These are phyloP conservation scores for Podospora comata DNA, from an alignment of 495 filamentous ascomycete species.

Conservation along the genomic window DNA sequence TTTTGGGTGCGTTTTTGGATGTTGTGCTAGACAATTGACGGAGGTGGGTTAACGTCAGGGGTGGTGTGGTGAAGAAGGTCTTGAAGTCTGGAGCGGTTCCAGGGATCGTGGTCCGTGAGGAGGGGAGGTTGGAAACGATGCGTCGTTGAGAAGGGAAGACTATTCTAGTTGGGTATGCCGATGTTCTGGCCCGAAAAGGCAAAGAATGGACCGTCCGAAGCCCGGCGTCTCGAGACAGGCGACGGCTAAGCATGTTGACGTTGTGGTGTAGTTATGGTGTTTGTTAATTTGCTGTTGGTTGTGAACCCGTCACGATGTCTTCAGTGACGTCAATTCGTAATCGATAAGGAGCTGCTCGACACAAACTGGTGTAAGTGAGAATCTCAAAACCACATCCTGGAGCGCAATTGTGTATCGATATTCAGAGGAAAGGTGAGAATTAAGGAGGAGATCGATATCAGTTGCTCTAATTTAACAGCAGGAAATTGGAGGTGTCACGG, in stretches of 20 bases:
- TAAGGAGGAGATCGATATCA: neutral
- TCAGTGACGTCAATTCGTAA: neutral
- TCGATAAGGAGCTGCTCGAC: constrained; percentile 5
- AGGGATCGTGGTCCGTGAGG: neutral
- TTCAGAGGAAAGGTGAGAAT: neutral
- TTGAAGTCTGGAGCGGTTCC: constrained; percentile 12
- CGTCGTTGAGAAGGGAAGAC: neutral
- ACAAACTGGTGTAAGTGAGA: constrained; percentile 3
- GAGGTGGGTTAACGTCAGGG: constrained; percentile 1
- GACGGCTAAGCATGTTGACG: constrained; percentile 16
- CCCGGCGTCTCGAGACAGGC: constrained; percentile 15
- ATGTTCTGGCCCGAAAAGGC: constrained; percentile 1
- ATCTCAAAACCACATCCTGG: neutral
- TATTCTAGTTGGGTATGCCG: constrained; percentile 5
- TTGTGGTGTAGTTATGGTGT: neutral
- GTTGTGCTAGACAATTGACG: constrained; percentile 43
- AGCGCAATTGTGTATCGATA: neutral
- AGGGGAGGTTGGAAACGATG: constrained; percentile 2
- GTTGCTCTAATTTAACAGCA: neutral
- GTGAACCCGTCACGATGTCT: neutral
- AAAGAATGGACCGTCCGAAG: neutral
- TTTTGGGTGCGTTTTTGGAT: neutral
- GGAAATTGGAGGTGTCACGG: neutral
- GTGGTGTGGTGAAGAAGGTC: constrained; percentile 2
- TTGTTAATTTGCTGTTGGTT: neutral